Conservation (phyloP, 257 asterid genomes). For the Capsicum pubescens region DNA sequence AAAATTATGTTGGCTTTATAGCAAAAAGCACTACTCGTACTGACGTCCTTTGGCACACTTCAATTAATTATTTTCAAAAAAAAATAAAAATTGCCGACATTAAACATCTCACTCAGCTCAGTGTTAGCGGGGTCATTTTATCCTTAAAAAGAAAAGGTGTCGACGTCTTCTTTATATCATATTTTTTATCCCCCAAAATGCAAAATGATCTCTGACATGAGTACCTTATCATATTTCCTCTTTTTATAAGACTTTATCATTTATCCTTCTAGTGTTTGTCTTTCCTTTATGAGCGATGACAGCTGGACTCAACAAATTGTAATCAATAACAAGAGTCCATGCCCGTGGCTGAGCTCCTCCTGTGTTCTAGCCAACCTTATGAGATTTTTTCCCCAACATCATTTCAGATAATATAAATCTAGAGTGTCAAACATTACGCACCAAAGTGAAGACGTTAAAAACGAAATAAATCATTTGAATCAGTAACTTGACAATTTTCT, state of each 20-base stretch:
- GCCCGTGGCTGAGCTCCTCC: background rate
- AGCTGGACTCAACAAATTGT: slow-evolving; percentile 1
- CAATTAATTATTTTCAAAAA: background rate
- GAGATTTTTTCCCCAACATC: background rate
- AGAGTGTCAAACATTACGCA: background rate
- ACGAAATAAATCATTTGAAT: background rate
- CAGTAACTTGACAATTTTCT: background rate
- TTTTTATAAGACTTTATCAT: background rate
- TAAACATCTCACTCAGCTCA: background rate
- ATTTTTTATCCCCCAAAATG: background rate
- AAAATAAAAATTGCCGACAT: background rate
- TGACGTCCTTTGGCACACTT: background rate
- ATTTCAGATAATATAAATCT: background rate
- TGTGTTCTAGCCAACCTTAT: background rate
- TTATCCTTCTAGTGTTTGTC: background rate
- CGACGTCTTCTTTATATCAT: background rate
- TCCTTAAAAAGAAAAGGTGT: background rate
- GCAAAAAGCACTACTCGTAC: background rate
- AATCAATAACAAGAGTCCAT: background rate
- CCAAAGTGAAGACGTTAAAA: background rate
- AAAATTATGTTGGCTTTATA: background rate
- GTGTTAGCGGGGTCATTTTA: too few species aligned
- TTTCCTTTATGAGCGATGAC: background rate
- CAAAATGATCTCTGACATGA: background rate
- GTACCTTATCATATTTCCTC: background rate